These are phyloP conservation scores for Naematelia aurantialba DNA, from an alignment of 768 basidiomycete species.

Conservation along the genomic window DNA sequence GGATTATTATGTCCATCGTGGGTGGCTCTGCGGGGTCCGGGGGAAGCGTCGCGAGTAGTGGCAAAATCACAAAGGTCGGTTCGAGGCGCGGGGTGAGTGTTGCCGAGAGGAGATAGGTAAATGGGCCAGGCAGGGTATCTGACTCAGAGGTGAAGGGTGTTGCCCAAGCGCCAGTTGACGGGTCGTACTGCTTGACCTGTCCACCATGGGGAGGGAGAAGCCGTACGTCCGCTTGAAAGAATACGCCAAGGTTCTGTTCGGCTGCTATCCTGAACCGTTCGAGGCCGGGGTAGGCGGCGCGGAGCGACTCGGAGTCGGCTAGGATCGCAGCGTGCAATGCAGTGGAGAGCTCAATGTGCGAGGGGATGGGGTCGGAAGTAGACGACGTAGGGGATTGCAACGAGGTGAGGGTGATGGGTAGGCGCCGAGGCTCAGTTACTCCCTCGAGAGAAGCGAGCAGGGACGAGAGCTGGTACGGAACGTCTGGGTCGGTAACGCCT, in stretches of 20 bases:
- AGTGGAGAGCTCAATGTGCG: constrained; percentile 83
- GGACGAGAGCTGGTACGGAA: constrained; percentile 57
- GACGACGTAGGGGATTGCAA: constrained; percentile 54
- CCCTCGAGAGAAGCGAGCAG: constrained; percentile 57
- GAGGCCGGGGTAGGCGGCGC: constrained; percentile 66
- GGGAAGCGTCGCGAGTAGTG: constrained; percentile 57
- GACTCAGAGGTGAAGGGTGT: constrained; percentile 33
- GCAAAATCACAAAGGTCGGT: constrained; percentile 71
- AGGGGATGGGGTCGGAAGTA: constrained; percentile 51
- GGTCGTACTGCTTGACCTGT: constrained; percentile 63
- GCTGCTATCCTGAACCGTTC: constrained; percentile 88
- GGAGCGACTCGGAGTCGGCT: constrained; percentile 60
- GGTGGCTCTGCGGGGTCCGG: constrained; percentile 47
- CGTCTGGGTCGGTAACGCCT: constrained; percentile 11
- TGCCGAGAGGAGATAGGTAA: constrained; percentile 77
- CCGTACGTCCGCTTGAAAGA: constrained; percentile 63
- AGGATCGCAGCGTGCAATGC: constrained; percentile 81
- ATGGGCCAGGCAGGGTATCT: constrained; percentile 66
- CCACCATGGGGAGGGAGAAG: constrained; percentile 55
- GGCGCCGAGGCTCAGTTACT: constrained; percentile 6
- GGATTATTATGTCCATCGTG: constrained; percentile 68
- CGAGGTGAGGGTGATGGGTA: constrained; percentile 15
- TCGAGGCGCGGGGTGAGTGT: constrained; percentile 84
- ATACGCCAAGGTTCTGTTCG: constrained; percentile 64
- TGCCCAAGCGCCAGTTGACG: constrained; percentile 48